Conservation (phyloP, 495 filamentous ascomycete species). For the Pseudomonodictys pantanalensis region DNA sequence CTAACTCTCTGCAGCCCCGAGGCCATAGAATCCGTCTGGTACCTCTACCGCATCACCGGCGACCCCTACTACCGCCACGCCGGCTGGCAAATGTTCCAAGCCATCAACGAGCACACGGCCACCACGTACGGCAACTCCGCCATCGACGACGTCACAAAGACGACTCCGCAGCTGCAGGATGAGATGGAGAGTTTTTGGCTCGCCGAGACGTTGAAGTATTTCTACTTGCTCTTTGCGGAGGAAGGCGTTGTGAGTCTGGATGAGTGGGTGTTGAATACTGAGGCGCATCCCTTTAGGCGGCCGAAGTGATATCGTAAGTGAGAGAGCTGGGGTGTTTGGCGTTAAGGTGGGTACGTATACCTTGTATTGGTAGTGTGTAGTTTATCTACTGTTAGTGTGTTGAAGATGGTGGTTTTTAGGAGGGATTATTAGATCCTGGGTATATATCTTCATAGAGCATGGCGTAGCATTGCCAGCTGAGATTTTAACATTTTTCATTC, state of each 20-base stretch:
- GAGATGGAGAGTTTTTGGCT: conserved; percentile 46
- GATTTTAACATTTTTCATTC: neutral
- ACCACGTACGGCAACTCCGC: conserved; percentile 68
- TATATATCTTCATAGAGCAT: neutral
- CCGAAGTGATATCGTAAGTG: conserved; percentile 10
- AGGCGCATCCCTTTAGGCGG: conserved; percentile 36
- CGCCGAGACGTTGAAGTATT: conserved; percentile 68
- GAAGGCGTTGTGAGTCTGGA: conserved; percentile 67
- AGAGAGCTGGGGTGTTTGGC: neutral
- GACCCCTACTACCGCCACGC: conserved; percentile 75
- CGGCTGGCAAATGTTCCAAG: conserved; percentile 87
- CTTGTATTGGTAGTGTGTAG: neutral
- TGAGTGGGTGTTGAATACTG: conserved; percentile 58
- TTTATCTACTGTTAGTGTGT: neutral
- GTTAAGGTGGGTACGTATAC: neutral
- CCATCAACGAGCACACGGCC: conserved; percentile 63
- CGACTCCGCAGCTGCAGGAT: conserved; percentile 35
- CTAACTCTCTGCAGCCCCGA: conserved; percentile 69
- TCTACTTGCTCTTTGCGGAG: conserved; percentile 81
- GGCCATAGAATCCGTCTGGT: conserved; percentile 92
- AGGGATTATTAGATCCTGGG: neutral
- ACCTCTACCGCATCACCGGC: conserved; percentile 90
- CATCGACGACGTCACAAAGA: conserved; percentile 68
- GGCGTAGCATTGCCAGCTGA: neutral
- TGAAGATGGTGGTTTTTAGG: neutral